phyloP scores from a whole-genome alignment of 495 filamentous ascomycete species.

The Tricharina praecox region DNA sequence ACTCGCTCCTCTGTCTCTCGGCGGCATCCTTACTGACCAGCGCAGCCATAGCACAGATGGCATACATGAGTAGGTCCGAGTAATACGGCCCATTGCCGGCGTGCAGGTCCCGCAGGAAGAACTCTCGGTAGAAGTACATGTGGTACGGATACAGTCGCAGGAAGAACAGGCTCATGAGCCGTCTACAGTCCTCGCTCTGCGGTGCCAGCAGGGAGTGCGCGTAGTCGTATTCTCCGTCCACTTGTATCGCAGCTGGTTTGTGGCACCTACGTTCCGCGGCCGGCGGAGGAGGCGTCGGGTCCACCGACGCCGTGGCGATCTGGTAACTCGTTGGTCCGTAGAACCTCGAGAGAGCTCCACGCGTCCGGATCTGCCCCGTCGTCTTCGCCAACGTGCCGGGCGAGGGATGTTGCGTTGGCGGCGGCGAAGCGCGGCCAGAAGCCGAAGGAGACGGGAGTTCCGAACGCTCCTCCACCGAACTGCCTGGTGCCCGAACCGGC shows the following conservation, averaged over 20 bases:
- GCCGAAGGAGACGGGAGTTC: too few relatives aligned
- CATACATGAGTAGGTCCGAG: slow-evolving; percentile 27
- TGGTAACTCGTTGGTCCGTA: not conserved
- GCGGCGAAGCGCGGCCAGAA: not conserved
- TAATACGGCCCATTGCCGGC: slow-evolving; percentile 26
- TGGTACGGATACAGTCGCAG: slow-evolving; percentile 24
- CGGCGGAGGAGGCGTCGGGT: not conserved
- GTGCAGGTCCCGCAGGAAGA: slow-evolving; percentile 26
- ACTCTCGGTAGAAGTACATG: slow-evolving; percentile 28
- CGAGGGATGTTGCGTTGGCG: not conserved
- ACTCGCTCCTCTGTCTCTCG: slow-evolving; percentile 20
- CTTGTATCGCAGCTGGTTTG: not conserved
- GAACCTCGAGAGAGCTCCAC: not conserved
- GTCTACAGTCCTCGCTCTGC: slow-evolving; percentile 20
- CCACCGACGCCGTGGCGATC: not conserved
- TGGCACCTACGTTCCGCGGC: not conserved
- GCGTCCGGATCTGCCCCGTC: not conserved
- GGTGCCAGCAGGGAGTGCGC: not conserved
- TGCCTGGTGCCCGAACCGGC: too few relatives aligned
- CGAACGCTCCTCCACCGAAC: too few relatives aligned
- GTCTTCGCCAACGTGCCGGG: not conserved
- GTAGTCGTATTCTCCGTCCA: not conserved
- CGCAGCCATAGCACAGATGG: slow-evolving; percentile 27
- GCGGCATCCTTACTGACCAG: slow-evolving; percentile 23
- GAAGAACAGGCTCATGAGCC: slow-evolving; percentile 27